A percentile compares a stretch with the other conserved stretches of the same genome.
These are phyloP conservation scores for Cymbopogon flexuosus DNA, from an alignment of 202 grass and related monocot genomes.

Conservation along the genomic window DNA sequence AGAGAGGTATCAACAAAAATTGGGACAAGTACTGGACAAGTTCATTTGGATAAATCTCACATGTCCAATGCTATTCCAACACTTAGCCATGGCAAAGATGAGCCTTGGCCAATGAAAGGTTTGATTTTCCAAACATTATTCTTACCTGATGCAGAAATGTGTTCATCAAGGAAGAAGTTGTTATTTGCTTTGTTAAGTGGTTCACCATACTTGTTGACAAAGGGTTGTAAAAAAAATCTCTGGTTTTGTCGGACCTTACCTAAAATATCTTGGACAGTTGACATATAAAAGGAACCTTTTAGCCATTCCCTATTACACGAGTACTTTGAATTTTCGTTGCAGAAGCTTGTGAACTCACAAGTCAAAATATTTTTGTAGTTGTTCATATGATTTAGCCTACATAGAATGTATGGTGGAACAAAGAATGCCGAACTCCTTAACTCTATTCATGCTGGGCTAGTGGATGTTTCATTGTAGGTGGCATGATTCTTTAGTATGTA, in stretches of 20 bases:
- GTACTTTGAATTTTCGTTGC: not conserved
- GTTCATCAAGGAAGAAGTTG: not conserved
- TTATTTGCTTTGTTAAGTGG: constrained; percentile 4
- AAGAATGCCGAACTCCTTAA: not conserved
- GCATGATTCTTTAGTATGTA: constrained; percentile 4
- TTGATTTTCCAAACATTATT: constrained; percentile 38
- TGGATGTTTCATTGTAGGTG: not conserved
- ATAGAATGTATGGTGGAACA: not conserved
- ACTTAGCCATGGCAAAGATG: constrained; percentile 43
- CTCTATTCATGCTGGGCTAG: not conserved
- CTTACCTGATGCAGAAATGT: constrained; percentile 24
- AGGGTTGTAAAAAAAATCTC: not conserved
- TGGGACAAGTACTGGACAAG: constrained; percentile 39
- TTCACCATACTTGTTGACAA: not conserved
- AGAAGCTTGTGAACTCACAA: not conserved
- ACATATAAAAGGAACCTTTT: not conserved
- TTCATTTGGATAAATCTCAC: constrained; percentile 40
- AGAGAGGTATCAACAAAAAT: constrained; percentile 51
- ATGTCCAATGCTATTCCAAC: constrained; percentile 41
- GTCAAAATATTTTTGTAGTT: not conserved
- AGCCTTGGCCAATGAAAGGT: constrained; percentile 57
- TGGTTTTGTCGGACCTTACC: not conserved
- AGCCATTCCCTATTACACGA: not conserved
- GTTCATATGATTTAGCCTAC: not conserved
- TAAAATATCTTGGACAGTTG: not conserved